Base-by-base conservation (phyloP, 768 basidiomycete species). In the Solioccasus polychromus region DNA sequence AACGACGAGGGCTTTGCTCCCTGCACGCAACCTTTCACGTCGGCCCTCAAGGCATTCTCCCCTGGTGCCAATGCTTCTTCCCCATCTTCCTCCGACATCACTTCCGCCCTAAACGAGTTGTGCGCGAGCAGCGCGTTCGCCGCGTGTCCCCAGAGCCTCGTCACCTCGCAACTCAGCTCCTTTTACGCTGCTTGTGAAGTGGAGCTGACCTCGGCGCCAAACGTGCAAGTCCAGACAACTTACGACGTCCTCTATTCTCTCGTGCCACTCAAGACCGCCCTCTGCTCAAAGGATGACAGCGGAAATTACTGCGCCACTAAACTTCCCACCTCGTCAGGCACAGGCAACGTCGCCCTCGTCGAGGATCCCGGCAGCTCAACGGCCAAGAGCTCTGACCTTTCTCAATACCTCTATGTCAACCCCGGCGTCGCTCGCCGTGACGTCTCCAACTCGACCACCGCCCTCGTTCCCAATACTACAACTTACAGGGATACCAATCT, bases 191-290 rank as follows among this genome's bases (percentile, higher is more conserved):
- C 77, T 10, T 99, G 95, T 74, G 46, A 70, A 1, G 46, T 59
- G 17, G 95, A 98, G 70, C 70, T 99, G 54, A 80, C 79, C 3
- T 68, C 75, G 9, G 59, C 45, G 38, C 60, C 69, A 37, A 77
- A 76, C 51, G 1, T 35, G 1, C 62, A 72, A 20, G 86, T 96
- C 36, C 62, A 79, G 62, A 55, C 66, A 22, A 67, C 78, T 2
- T 99, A 98, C 69, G 94, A 97, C 61, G 70, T 81, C 24, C 69
- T 97, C 23, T 99, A 91, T 71, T 52, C 75, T 47, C 52, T 94
- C 35, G 50, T 61, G 10, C 92, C 93, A 8, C 62, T 95, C 61
- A 70, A 69, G 50, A 53, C 62, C 6, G 83, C 92, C 22, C 61
- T 90, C 24, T 97, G 94, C 70, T 54, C 84, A 36, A 88, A 89